Evolutionary conservation across 495 filamentous ascomycete genomes (phyloP).

Genomic region (Lindgomyces ingoldianus): DNA sequence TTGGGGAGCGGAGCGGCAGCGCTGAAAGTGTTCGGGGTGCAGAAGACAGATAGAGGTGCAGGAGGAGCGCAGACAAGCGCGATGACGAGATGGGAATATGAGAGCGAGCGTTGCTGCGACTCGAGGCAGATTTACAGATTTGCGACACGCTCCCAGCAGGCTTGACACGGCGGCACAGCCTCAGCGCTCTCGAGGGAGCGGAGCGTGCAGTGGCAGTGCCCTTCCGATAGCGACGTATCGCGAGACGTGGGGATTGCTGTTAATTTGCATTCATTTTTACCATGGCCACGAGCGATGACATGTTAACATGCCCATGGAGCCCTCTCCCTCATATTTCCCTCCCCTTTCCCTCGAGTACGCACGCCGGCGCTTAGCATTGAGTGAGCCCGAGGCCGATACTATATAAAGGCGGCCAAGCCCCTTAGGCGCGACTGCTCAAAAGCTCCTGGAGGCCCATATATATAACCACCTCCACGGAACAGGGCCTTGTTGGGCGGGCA

Average conservation of each 20-base stretch:
- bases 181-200: slow-evolving; percentile 11
- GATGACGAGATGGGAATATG: slow-evolving; percentile 37
- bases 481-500: no score
- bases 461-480: no score
- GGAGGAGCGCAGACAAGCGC: slow-evolving; percentile 7
- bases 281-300: no score
- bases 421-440: not conserved
- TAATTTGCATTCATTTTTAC: not conserved
- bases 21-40: not conserved
- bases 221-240: not conserved
- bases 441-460: no score
- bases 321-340: not conserved
- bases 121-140: slow-evolving; percentile 38
- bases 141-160: slow-evolving; percentile 15
- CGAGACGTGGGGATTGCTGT: not conserved
- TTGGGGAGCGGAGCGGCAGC: not conserved
- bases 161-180: slow-evolving; percentile 17
- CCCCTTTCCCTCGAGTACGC: not conserved
- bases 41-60: not conserved
- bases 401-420: not conserved
- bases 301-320: not conserved
- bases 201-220: slow-evolving; percentile 29
- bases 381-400: not conserved
- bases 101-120: slow-evolving; percentile 23
- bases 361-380: not conserved